Evolutionary conservation across 495 filamentous ascomycete species (phyloP), one percentile per base, ranked within the genome.

Genomic region (Daldinia caldariorum): DNA sequence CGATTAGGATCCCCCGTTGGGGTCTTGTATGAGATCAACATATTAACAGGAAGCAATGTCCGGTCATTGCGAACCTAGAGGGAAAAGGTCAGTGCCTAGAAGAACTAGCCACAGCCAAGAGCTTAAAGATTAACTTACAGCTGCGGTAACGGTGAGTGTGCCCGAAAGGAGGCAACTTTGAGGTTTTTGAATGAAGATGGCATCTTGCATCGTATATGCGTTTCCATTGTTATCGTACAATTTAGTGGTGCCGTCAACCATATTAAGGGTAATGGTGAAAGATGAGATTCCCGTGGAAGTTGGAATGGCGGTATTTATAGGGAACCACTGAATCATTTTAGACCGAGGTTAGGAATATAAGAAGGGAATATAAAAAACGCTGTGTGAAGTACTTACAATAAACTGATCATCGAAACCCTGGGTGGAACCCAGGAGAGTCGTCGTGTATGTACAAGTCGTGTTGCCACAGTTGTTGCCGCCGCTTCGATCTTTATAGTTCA

Each of bases 401-500:
- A 89, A 89, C 39, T 77, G 85, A 55, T 89, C 86, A 68, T 89
- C 87, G 55, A 89, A 88, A 7, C 87, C 87, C 38, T 74, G 76
- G 10, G 80, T 79, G 10, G 81, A 81, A 13, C 87, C 87, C 31
- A 80, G 76, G 34, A 81, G 60, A 16, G 75, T 79, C 5, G 82
- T 78, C 5, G 76, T 79, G 35, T 84, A 82, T n/a, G 79, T 77
- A 59, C 84, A 84, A 49, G 71, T 76, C 20, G 70, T 54, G 2
- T 69, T 79, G 13, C 81, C 80, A 32, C 82, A 84, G 47, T 93
- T 93, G 78, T 92, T 94, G 6, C 93, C 93, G 64, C 95, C 96
- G 77, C 91, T 93, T 74, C 91, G 91, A 76, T 97, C 94, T 82
- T 95, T 97, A 85, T 97, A 98, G 22, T 94, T 83, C 1, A 89